Evolutionary conservation across 2,329 filamentous ascomycete species (phyloP).

Genomic region (Diaporthe ilicicola): DNA sequence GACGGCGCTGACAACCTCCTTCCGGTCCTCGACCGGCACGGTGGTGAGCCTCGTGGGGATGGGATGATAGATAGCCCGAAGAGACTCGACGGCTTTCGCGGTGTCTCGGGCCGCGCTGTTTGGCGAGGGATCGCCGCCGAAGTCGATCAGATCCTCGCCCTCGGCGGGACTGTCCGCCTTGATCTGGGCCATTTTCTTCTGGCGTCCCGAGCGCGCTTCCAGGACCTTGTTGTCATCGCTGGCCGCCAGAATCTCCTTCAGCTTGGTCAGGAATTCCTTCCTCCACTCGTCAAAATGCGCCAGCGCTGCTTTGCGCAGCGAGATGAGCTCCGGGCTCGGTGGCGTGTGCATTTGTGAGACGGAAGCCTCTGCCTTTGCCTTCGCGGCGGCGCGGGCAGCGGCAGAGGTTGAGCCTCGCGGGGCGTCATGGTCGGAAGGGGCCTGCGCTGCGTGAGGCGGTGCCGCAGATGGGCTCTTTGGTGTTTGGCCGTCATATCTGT

Average conservation of each 20-base stretch:
- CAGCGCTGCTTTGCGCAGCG: constrained; percentile 63
- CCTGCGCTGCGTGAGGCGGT: background rate
- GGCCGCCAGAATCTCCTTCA: constrained; percentile 69
- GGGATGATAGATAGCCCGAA: constrained; percentile 63
- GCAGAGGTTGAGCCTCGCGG: constrained; percentile 41
- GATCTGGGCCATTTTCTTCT: constrained; percentile 51
- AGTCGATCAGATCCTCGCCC: constrained; percentile 52
- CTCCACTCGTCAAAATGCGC: constrained; percentile 82
- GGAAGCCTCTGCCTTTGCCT: constrained; percentile 26
- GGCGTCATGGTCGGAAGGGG: background rate
- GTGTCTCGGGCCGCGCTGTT: constrained; percentile 39
- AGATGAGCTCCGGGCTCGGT: constrained; percentile 43
- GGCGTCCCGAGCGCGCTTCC: constrained; percentile 55
- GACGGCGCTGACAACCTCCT: constrained; percentile 73
- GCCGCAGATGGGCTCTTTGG: background rate
- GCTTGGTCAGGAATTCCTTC: constrained; percentile 71
- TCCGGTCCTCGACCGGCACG: constrained; percentile 65
- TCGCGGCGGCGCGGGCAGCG: constrained; percentile 19
- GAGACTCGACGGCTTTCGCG: constrained; percentile 50
- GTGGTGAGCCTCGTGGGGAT: constrained; percentile 63
- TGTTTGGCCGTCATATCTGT: constrained; percentile 26
- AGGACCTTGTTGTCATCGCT: constrained; percentile 55
- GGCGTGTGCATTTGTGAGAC: constrained; percentile 28
- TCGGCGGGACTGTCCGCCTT: constrained; percentile 45
- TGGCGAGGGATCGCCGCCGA: constrained; percentile 40